Evolutionary conservation across 768 basidiomycete species (phyloP).

Genomic region (Tubosaeta brunneosetosa): DNA sequence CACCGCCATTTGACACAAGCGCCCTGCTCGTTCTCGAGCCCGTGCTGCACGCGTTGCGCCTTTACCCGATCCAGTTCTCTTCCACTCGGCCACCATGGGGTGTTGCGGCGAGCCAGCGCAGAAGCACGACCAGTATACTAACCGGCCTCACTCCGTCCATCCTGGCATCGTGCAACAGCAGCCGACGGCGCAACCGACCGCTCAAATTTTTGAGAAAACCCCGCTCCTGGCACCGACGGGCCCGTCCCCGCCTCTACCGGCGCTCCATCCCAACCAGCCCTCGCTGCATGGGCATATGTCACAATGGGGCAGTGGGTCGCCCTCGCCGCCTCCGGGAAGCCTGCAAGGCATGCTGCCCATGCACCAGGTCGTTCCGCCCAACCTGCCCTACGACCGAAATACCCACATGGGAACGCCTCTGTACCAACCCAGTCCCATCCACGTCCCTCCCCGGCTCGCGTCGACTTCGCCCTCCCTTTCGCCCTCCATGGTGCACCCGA

Average conservation of each 20-base stretch:
- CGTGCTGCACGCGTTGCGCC: background rate
- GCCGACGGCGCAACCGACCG: conserved; percentile 38
- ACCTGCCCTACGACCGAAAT: background rate
- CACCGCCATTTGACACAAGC: conserved; percentile 16
- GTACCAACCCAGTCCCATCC: conserved; percentile 29
- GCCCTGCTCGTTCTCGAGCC: conserved; percentile 2
- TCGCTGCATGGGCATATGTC: conserved; percentile 22
- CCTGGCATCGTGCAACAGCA: conserved; percentile 47
- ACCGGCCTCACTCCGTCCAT: conserved; percentile 28
- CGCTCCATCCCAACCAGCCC: conserved; percentile 24
- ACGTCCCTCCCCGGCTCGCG: conserved; percentile 13
- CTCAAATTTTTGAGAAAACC: conserved; percentile 40
- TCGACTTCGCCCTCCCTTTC: conserved; percentile 24
- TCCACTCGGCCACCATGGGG: conserved; percentile 39
- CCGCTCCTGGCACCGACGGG: conserved; percentile 34
- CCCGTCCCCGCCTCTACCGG: conserved; percentile 46
- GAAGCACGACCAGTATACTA: conserved; percentile 30
- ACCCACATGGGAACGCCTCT: conserved; percentile 8
- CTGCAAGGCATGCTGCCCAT: background rate
- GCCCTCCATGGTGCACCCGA: background rate
- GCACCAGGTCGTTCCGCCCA: background rate
- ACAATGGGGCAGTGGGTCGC: conserved; percentile 25
- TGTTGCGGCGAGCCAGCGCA: conserved; percentile 58
- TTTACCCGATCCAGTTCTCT: background rate
- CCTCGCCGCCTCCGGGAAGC: conserved; percentile 30